Base-by-base conservation (phyloP, 805 yeast species). In the Saccharomycopsis amapae region DNA sequence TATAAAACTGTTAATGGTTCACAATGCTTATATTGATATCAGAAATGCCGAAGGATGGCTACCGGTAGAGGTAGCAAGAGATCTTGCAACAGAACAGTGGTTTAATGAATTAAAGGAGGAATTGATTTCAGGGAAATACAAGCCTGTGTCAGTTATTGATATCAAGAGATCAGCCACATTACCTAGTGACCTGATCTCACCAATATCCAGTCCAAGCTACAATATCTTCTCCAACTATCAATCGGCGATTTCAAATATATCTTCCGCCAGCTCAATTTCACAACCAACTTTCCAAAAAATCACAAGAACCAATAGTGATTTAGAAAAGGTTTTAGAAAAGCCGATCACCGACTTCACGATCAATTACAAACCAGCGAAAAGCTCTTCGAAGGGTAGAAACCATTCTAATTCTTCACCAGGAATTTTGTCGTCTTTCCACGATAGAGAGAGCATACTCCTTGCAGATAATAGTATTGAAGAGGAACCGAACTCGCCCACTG, bases 1-100 rank as follows among this genome's bases (percentile, higher is more conserved):
- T 38, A 62, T 78, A 50, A 69, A 73, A 43, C 58, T 80, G 28
- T 62, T 84, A 37, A 60, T 81, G 0, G 66, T 64, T 15, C 66
- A 75, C 25, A 68, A 71, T 18, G 75, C 77, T 1, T 73, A 78
- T 48, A 71, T 70, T 32, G 62, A 66, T 19, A 55, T 69, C 19
- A 59, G 65, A 30, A 85, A 85, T 59, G 59, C 62, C 12, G 69
- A 69, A n/a, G 83, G 85, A 3, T 79, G 87, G 78, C 68, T 65
- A 19, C 85, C 89, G 1, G 62, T 69, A 10, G 86, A 83, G 55
- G 71, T 78, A 22, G 75, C 80, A 2, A 65, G 69, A 36, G 73
- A 79, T 17, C 70, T 67, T 54, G 76, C 77, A 41, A 69, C 76
- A 3, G 72, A 70, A 48, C 62, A 65, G 35, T 60, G 64, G 33